These are phyloP conservation scores for Malus hybrid DNA, from an alignment of 331 rosid species.

Conservation along the genomic window DNA sequence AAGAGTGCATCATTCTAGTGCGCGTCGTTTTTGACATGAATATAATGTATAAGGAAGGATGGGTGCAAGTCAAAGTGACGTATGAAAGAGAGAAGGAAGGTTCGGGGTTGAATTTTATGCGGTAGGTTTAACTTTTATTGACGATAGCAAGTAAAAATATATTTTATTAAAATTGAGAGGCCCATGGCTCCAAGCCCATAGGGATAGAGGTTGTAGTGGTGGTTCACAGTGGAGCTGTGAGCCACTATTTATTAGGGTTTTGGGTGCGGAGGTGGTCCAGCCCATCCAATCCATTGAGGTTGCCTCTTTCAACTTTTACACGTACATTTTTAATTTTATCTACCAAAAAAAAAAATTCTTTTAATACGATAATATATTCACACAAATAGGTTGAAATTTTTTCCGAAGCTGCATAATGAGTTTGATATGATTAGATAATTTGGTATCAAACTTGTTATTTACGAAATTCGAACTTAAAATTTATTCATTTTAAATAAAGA, in stretches of 20 bases:
- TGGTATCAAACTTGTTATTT: too few species aligned
- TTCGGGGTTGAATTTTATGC: background rate
- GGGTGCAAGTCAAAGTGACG: background rate
- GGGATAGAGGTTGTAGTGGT: background rate
- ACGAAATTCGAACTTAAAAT: too few species aligned
- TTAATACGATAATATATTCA: too few species aligned
- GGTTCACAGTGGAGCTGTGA: conserved; percentile 7
- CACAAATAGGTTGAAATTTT: too few species aligned
- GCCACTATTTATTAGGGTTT: background rate
- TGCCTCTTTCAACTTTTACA: background rate
- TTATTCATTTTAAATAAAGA: too few species aligned
- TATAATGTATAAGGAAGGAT: too few species aligned
- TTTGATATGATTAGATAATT: too few species aligned
- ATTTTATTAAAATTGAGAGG: background rate
- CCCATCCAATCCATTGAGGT: background rate
- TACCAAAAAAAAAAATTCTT: background rate
- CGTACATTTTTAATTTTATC: background rate
- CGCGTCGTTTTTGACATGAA: background rate
- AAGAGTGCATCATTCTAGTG: background rate
- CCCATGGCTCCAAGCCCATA: background rate
- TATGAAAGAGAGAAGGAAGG: background rate
- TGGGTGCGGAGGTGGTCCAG: conserved; percentile 18
- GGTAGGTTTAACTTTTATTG: background rate
- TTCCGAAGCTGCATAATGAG: too few species aligned
- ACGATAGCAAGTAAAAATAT: background rate